A percentile compares a stretch with the other conserved stretches of the same genome.
Evolutionary conservation across 495 filamentous ascomycete species (phyloP).

Genomic region (Penicillium taxi): DNA sequence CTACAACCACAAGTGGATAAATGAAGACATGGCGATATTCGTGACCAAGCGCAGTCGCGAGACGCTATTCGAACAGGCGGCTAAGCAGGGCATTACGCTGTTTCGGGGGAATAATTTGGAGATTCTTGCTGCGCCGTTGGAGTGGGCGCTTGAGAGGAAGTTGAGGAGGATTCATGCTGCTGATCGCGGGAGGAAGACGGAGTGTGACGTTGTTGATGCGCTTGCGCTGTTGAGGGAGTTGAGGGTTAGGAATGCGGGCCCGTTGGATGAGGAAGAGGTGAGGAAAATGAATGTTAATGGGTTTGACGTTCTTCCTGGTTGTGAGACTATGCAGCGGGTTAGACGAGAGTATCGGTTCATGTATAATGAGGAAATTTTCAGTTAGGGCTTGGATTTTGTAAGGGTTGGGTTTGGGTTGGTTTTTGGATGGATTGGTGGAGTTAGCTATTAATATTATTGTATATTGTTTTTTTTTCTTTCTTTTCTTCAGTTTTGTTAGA

Average conservation of each 20-base stretch:
- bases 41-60: constrained; percentile 15
- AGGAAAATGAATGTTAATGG: constrained; percentile 21
- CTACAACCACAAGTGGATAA: constrained; percentile 22
- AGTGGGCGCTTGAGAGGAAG: constrained; percentile 30
- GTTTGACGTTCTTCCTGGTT: constrained; percentile 21
- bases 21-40: constrained; percentile 25
- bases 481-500: background rate
- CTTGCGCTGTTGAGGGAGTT: constrained; percentile 21
- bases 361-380: constrained; percentile 17
- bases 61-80: constrained; percentile 15
- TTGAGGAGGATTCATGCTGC: constrained; percentile 21
- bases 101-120: constrained; percentile 17
- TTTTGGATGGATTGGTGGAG: background rate
- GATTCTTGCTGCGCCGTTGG: constrained; percentile 22
- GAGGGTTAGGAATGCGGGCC: constrained; percentile 13
- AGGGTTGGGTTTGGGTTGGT: background rate
- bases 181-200: background rate
- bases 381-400: background rate
- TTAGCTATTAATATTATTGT: no score
- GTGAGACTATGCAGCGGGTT: constrained; percentile 18
- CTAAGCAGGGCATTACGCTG: constrained; percentile 22
- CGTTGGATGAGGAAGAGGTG: constrained; percentile 17
- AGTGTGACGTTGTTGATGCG: constrained; percentile 20
- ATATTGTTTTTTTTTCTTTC: background rate
- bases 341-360: constrained; percentile 16